Percentiles rank a stretch among this genome's conserved stretches.
These are phyloP conservation scores for Cladosporium sphaerospermum DNA, from an alignment of 2,329 filamentous ascomycete species.

Conservation along the genomic window DNA sequence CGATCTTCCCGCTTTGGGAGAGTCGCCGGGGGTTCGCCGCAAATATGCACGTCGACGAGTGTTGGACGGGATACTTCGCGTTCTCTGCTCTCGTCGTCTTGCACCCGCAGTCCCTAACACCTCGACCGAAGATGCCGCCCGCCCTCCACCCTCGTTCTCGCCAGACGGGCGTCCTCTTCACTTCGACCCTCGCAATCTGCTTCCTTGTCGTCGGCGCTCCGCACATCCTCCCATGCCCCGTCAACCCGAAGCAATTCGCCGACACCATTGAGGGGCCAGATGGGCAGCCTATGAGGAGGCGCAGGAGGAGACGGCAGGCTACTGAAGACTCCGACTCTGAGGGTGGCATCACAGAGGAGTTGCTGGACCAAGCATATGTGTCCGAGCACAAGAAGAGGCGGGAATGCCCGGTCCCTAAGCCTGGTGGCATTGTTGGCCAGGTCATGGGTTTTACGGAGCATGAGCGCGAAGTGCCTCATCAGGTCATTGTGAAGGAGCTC, in stretches of 20 bases:
- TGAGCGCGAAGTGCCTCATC: conserved; percentile 17
- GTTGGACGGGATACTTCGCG: no score
- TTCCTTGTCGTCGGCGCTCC: conserved; percentile 90
- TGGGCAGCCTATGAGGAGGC: conserved; percentile 26
- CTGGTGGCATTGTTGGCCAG: conserved; percentile 68
- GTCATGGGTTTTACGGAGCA: conserved; percentile 61
- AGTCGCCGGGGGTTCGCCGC: conserved; percentile 7
- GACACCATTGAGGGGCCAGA: conserved; percentile 47
- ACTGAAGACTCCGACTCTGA: conserved; percentile 8
- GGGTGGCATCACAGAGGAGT: neutral
- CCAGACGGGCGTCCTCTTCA: conserved; percentile 90
- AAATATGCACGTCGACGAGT: conserved; percentile 6
- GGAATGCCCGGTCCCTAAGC: conserved; percentile 91
- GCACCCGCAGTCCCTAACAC: neutral
- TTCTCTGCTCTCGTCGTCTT: no score
- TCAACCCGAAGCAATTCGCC: conserved; percentile 65
- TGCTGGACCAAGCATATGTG: conserved; percentile 1
- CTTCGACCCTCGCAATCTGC: conserved; percentile 79
- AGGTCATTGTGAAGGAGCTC: conserved; percentile 25
- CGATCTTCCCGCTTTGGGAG: neutral
- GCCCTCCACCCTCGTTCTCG: conserved; percentile 88
- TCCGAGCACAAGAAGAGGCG: conserved; percentile 39
- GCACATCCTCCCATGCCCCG: conserved; percentile 85
- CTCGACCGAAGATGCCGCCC: conserved; percentile 59
- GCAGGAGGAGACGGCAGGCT: conserved; percentile 37